A percentile compares a stretch with the other conserved stretches of the same genome.
These are phyloP conservation scores for Nannizzia gypsea DNA, from an alignment of 2,329 filamentous ascomycete genomes.

Conservation along the genomic window DNA sequence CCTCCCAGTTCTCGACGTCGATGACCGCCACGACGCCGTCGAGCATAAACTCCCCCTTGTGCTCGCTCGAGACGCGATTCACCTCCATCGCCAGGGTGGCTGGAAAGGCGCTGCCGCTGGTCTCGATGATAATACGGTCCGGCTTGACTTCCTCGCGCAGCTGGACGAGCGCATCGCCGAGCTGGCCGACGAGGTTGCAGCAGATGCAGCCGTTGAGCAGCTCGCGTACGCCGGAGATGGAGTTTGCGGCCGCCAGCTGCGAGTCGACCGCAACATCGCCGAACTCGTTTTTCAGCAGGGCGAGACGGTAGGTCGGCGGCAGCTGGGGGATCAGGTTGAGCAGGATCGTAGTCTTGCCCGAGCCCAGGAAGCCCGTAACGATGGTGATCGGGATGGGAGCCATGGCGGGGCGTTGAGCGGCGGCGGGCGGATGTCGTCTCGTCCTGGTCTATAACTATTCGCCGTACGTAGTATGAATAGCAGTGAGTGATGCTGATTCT, in stretches of 20 bases:
- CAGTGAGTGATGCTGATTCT: too few species aligned
- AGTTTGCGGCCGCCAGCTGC: conserved; percentile 68
- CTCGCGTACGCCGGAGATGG: conserved; percentile 83
- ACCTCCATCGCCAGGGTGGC: conserved; percentile 85
- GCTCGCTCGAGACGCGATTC: conserved; percentile 60
- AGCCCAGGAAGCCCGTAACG: conserved; percentile 89
- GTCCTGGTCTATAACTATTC: too few species aligned
- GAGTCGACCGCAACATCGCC: conserved; percentile 90
- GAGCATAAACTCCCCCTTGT: conserved; percentile 51
- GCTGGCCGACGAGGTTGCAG: conserved; percentile 92
- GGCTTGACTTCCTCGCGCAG: conserved; percentile 52
- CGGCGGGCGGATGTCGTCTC: too few species aligned
- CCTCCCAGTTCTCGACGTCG: conserved; percentile 89
- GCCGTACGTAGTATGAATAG: too few species aligned
- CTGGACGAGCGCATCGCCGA: conserved; percentile 66
- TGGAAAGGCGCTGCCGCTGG: conserved; percentile 74
- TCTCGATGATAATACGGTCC: conserved; percentile 89
- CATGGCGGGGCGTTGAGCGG: conserved; percentile 7
- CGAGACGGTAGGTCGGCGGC: conserved; percentile 74
- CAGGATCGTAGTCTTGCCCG: conserved; percentile 91
- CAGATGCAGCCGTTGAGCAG: conserved; percentile 96
- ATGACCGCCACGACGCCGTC: conserved; percentile 85
- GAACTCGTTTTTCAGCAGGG: conserved; percentile 95
- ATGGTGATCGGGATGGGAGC: conserved; percentile 77
- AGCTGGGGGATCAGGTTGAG: conserved; percentile 90